Evolutionary conservation across 2,329 filamentous ascomycete species (phyloP), one percentile per base, ranked within the genome.

Genomic region (Curvularia spicifera): DNA sequence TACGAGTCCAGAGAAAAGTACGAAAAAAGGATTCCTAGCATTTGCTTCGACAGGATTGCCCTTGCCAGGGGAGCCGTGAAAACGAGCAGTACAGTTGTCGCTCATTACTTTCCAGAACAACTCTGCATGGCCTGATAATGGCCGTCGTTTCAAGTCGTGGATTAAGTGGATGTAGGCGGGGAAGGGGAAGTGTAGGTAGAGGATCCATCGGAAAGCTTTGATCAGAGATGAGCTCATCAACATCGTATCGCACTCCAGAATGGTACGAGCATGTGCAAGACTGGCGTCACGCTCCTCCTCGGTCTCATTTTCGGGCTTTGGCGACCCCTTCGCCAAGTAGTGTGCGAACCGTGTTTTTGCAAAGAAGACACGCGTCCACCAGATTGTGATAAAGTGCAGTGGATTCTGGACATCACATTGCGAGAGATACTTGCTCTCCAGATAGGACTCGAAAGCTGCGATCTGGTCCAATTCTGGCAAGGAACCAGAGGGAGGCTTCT

Each of bases 1-100:
- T 40, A 89, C 84, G 18, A 85, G 79, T 20, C 79, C 78, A 1
- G 83, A 83, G 60, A 89, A 86, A 0, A 78, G 62, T 18, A 64
- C 66, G 46, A 71, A 73, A 22, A 78, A 67, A 5, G 68, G 63
- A 48, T 68, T 66, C 1, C 66, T 60, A 5, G 42, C 42, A 5
- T 58, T 55, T 2, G 64, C 51, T 12, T 67, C 63, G 47, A 63
- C 50, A 1, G 59, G 55, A 39, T 67, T 66, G 5, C 68, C 58
- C 8, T 63, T 55, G 1, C 60, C 37, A 9, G 61, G 53, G 31
- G 59, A 28, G n/a, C 60, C 57, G 24, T 56, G 37, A 31, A 76
- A 74, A 0, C 81, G 73, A 15, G 74, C 75, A 4, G 76, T 69
- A 52, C 75, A 82, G 54, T 83, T 83, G 4, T 79, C 73, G 61